Percentiles rank a stretch among this genome's conserved stretches.
phyloP scores from a whole-genome alignment of 2,329 filamentous ascomycete species.

The Cephalotrichum gorgonifer region DNA sequence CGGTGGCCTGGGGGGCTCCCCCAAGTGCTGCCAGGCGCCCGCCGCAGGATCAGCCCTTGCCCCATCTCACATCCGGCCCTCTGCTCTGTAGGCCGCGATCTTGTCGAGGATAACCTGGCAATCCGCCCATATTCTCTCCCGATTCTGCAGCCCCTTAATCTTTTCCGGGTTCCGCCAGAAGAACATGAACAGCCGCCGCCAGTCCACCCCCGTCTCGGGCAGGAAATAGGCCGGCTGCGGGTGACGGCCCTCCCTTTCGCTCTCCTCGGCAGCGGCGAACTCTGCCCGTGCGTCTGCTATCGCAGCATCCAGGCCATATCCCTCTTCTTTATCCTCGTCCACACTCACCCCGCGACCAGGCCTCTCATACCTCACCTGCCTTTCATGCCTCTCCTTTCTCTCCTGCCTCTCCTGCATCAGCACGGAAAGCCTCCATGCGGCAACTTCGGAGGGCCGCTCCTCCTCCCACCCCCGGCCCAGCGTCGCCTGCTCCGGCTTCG shows the following conservation, averaged over 20 bases:
- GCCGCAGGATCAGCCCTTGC: neutral
- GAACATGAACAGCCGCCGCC: neutral
- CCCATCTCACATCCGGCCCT: neutral
- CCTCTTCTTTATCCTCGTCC: too few relatives aligned
- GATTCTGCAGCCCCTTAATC: neutral
- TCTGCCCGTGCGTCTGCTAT: neutral
- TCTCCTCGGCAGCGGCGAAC: neutral
- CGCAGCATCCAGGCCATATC: too few relatives aligned
- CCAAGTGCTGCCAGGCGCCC: too few relatives aligned
- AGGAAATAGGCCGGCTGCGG: neutral
- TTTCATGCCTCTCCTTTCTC: too few relatives aligned
- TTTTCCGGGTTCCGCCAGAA: neutral
- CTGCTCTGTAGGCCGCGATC: neutral
- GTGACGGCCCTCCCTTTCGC: neutral
- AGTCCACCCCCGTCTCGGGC: neutral
- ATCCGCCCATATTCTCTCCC: neutral
- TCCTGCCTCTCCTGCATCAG: neutral
- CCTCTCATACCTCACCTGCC: too few relatives aligned
- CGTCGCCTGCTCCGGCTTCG: constrained; percentile 1
- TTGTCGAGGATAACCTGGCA: neutral
- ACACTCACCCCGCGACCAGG: too few relatives aligned
- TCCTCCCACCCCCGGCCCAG: neutral
- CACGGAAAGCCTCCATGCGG: neutral
- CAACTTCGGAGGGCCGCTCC: neutral
- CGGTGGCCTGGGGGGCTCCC: too few relatives aligned